phyloP scores from a whole-genome alignment of 345 rosid species.

The Sapria himalayana region DNA sequence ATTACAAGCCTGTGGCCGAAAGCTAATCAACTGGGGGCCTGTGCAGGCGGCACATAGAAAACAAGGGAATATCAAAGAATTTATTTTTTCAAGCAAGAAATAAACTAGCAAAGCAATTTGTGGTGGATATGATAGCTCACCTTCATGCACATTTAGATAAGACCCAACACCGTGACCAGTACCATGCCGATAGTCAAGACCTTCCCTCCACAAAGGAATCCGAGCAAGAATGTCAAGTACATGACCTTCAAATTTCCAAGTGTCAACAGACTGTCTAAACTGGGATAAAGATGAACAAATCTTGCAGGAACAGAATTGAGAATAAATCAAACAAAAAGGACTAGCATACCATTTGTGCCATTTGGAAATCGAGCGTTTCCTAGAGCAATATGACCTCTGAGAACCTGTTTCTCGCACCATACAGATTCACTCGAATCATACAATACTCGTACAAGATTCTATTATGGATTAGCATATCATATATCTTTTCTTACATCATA shows the following conservation, averaged over 20 bases:
- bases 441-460: too few relatives aligned
- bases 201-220: conserved; percentile 67
- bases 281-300: too few relatives aligned
- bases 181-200: conserved; percentile 93
- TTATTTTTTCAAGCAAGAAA: conserved; percentile 3
- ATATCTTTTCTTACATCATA: too few relatives aligned
- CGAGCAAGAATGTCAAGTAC: conserved; percentile 89
- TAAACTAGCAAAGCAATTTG: background rate
- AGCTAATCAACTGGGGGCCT: conserved; percentile 92
- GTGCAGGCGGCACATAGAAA: conserved; percentile 11
- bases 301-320: too few relatives aligned
- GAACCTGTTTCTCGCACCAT: too few relatives aligned
- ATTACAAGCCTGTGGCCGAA: conserved; percentile 58
- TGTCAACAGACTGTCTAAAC: too few relatives aligned
- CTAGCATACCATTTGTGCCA: conserved; percentile 59
- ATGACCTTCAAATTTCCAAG: conserved; percentile 28
- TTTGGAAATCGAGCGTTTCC: conserved; percentile 77
- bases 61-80: background rate
- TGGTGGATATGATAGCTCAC: conserved; percentile 17
- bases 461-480: too few relatives aligned
- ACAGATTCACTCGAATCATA: too few relatives aligned
- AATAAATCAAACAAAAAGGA: conserved; percentile 4
- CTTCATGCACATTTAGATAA: conserved; percentile 90
- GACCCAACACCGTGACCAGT: conserved; percentile 99
- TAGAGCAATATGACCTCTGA: conserved; percentile 83